phyloP scores from a whole-genome alignment of 129 eudicot species.

The Flaveria brownii region DNA sequence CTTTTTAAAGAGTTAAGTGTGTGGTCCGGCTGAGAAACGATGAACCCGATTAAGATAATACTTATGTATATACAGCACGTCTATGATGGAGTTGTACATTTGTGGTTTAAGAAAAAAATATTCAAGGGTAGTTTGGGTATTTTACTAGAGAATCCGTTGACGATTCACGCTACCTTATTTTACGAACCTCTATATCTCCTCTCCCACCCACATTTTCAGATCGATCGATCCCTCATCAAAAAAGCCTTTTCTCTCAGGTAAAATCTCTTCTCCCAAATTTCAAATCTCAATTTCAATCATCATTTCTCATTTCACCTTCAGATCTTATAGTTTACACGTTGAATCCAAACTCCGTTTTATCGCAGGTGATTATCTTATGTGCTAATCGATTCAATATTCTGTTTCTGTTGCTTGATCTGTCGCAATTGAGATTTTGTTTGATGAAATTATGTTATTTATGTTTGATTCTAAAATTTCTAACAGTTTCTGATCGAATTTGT shows the following conservation, averaged over 20 bases:
- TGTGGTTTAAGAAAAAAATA: no score
- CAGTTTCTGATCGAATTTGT: background rate
- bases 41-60: no score
- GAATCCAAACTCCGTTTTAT: background rate
- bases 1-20: no score
- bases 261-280: slow-evolving; percentile 6
- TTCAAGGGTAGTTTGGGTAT: slow-evolving; percentile 14
- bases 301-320: slow-evolving; percentile 10
- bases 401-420: slow-evolving; percentile 7
- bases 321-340: slow-evolving; percentile 25
- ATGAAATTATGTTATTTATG: background rate
- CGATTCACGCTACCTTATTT: slow-evolving; percentile 34
- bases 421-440: background rate
- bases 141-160: slow-evolving; percentile 17
- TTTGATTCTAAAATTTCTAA: background rate
- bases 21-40: no score
- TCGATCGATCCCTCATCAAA: slow-evolving; percentile 26
- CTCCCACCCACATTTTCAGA: slow-evolving; percentile 29
- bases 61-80: no score
- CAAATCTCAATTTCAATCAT: slow-evolving; percentile 19
- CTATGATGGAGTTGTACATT: no score
- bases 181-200: slow-evolving; percentile 30
- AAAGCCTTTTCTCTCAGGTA: slow-evolving; percentile 30
- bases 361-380: slow-evolving; percentile 23
- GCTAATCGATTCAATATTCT: slow-evolving; percentile 17